Evolutionary conservation across 208 protist species (phyloP).

Genomic region (Trypanosoma theileri): DNA sequence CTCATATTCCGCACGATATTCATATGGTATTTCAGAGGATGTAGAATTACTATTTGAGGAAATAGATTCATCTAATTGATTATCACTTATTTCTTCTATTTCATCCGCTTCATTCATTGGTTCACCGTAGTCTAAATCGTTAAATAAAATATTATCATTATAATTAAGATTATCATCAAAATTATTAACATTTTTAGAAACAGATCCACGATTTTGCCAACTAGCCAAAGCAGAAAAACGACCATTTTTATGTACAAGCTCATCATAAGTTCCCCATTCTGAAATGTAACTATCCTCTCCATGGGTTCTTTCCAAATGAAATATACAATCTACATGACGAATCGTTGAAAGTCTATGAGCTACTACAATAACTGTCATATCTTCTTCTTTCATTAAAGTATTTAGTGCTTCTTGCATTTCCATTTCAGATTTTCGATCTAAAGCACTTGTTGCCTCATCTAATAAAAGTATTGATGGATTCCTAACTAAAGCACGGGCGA

Average conservation of each 20-base stretch:
- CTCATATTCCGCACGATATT: conserved; percentile 24
- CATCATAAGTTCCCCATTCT: conserved; percentile 31
- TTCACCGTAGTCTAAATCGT: neutral
- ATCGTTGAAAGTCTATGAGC: conserved; percentile 68
- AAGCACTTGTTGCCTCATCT: conserved; percentile 74
- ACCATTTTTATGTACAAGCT: conserved; percentile 32
- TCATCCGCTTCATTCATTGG: neutral
- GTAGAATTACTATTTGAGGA: neutral
- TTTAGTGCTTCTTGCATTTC: conserved; percentile 31
- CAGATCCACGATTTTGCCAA: conserved; percentile 14
- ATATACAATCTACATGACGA: conserved; percentile 50
- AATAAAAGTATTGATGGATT: conserved; percentile 64
- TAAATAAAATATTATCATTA: neutral
- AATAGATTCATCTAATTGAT: neutral
- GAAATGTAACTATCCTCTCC: conserved; percentile 30
- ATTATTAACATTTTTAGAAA: conserved; percentile 25
- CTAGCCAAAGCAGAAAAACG: conserved; percentile 30
- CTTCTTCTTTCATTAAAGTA: conserved; percentile 26
- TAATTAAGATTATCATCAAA: conserved; percentile 15
- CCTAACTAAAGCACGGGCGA: conserved; percentile 76
- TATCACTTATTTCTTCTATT: too few species aligned
- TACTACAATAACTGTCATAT: conserved; percentile 35
- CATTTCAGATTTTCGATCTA: conserved; percentile 54
- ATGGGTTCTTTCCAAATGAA: conserved; percentile 21
- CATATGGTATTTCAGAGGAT: conserved; percentile 18